Base-by-base conservation (phyloP, 2,329 filamentous ascomycete genomes). In the Salinomyces thailandicus region DNA sequence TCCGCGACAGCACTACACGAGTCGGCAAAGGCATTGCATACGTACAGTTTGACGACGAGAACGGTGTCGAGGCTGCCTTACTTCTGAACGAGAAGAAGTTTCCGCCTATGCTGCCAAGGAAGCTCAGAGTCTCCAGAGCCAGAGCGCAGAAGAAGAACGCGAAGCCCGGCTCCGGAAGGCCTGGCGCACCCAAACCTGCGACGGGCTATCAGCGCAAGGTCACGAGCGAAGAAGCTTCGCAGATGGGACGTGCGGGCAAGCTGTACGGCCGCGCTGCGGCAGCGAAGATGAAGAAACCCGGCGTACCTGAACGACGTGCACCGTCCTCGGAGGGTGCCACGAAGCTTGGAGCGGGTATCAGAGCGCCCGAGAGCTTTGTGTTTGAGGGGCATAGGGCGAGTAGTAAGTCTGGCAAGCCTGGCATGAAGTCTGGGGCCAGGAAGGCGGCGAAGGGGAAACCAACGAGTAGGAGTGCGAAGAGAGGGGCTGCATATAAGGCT, bases 11-110 rank as follows among this genome's bases (percentile, higher is more conserved):
- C 44, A 81, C 82, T 48, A 98, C 93, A 5, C 77, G 93, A 33
- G 85, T 98, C 18, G 86, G 91, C 53, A 98, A 98, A 59, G 91
- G 91, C 4, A 85, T 98, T 55, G 93, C 93, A 44, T 98, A 98
- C 54, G 89, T 98, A 12, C 91, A 98, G 57, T 98, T 98, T 62
- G 51, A 80, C 68, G 85, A 96, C 52, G 76, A 72, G 44, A 95
- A 93, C 52, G 71, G 80, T 30, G 89, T 98, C 31, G 91, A 98
- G 62, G 75, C 81, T n/a, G 91, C 91, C 2, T 72, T 98, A 9
- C 72, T 93, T 26, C 75, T 89, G 43, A 75, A 95, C 57, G 87
- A 78, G 44, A 93, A 96, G 68, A 91, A 84, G 52, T 96, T 87
- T 54, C 86, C 89, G 12, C 89, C 89, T 13, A 79, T 95, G 75